These are phyloP conservation scores for Westerdykella ornata DNA, from an alignment of 2,329 filamentous ascomycete species.

Conservation along the genomic window DNA sequence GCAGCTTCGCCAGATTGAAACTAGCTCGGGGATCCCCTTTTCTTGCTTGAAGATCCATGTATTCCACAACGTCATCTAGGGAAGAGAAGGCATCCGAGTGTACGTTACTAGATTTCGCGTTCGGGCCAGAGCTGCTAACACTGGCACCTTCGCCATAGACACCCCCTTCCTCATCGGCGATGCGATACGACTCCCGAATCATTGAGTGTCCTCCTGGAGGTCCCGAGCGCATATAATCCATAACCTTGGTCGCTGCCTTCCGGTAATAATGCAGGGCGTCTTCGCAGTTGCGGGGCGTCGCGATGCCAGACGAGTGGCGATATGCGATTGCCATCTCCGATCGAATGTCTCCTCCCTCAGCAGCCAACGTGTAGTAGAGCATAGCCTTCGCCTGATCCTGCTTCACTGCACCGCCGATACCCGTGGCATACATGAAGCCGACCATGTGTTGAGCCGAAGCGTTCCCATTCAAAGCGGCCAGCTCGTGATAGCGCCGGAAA, in stretches of 20 bases:
- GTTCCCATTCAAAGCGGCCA: slow-evolving; percentile 74
- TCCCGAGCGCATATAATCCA: slow-evolving; percentile 78
- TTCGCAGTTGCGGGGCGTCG: slow-evolving; percentile 79
- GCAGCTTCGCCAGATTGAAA: slow-evolving; percentile 75
- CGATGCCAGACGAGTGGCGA: slow-evolving; percentile 77
- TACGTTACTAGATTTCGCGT: slow-evolving; percentile 65
- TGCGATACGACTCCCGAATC: slow-evolving; percentile 70
- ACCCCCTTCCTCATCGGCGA: slow-evolving; percentile 84
- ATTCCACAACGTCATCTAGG: slow-evolving; percentile 90
- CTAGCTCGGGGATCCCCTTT: slow-evolving; percentile 86
- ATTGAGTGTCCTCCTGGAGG: slow-evolving; percentile 81
- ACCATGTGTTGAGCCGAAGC: slow-evolving; percentile 93
- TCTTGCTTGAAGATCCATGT: slow-evolving; percentile 80
- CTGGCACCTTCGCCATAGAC: slow-evolving; percentile 95
- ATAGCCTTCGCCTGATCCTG: slow-evolving; percentile 85
- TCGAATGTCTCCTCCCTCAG: slow-evolving; percentile 69
- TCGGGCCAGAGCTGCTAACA: slow-evolving; percentile 75
- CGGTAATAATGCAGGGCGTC: slow-evolving; percentile 84
- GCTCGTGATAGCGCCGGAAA: slow-evolving; percentile 71
- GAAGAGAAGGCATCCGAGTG: slow-evolving; percentile 78
- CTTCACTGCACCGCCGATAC: slow-evolving; percentile 72
- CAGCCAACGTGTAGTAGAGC: slow-evolving; percentile 91
- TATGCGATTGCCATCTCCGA: slow-evolving; percentile 94
- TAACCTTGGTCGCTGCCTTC: slow-evolving; percentile 84
- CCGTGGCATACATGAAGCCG: slow-evolving; percentile 91